Evolutionary conservation across 2,329 filamentous ascomycete species (phyloP).

Genomic region (Massarina eburnea): DNA sequence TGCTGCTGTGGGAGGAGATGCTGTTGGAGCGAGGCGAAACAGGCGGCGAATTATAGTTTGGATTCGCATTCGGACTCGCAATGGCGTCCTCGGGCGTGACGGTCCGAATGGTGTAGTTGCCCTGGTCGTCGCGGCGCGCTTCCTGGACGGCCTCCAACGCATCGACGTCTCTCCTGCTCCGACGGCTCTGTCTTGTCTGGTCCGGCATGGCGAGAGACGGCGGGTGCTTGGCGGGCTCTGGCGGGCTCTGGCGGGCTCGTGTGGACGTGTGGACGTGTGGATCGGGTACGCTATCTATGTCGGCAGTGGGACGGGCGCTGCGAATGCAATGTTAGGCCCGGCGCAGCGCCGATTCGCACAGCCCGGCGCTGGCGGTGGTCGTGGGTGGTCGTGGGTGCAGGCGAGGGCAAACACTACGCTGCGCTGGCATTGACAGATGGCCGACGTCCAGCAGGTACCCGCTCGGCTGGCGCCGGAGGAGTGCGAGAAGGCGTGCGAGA

Average conservation of each 20-base stretch:
- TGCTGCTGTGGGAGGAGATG: constrained; percentile 19
- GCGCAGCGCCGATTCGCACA: constrained; percentile 5
- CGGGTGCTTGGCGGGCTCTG: constrained; percentile 8
- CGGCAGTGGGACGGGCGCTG: constrained; percentile 2
- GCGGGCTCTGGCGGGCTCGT: too few species aligned
- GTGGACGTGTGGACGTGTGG: too few species aligned
- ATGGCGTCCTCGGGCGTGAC: constrained; percentile 53
- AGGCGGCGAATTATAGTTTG: constrained; percentile 26
- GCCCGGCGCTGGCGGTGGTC: neutral
- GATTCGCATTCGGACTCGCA: constrained; percentile 6
- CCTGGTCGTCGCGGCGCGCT: constrained; percentile 24
- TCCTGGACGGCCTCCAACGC: constrained; percentile 23
- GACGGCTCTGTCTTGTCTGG: constrained; percentile 22
- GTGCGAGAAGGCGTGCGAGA: constrained; percentile 11
- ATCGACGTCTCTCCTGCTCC: constrained; percentile 28
- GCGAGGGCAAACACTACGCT: constrained; percentile 15
- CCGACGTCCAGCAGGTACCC: constrained; percentile 15
- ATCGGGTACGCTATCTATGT: too few species aligned
- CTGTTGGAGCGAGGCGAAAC: constrained; percentile 33
- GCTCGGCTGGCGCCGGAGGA: constrained; percentile 15
- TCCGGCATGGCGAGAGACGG: constrained; percentile 32
- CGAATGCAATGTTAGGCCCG: neutral
- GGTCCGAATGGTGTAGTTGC: constrained; percentile 55
- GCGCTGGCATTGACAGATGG: constrained; percentile 24
- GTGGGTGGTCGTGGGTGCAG: constrained; percentile 4